Conservation (phyloP, 805 yeast species). For the Clavispora asparagi region DNA sequence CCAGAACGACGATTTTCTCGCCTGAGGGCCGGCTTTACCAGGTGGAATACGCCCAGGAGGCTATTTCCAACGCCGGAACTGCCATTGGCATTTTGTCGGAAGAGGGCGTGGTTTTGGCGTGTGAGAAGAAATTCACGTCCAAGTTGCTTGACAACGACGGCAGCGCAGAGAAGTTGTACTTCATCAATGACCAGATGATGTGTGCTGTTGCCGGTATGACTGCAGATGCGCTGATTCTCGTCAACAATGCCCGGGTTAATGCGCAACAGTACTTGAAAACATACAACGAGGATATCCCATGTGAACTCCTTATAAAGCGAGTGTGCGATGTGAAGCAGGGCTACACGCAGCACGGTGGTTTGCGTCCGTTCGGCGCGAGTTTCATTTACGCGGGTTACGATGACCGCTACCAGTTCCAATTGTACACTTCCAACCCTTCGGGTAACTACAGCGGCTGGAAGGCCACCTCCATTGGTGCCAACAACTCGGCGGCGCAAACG, state of each 20-base stretch:
- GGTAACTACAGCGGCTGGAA: constrained; percentile 99
- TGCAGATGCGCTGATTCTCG: constrained; percentile 90
- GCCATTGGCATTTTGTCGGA: constrained; percentile 71
- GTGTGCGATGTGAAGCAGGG: constrained; percentile 95
- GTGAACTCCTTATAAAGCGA: constrained; percentile 80
- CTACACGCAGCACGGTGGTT: constrained; percentile 97
- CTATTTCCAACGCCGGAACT: constrained; percentile 78
- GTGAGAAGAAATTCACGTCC: constrained; percentile 92
- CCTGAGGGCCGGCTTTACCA: constrained; percentile 98
- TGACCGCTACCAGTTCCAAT: constrained; percentile 81
- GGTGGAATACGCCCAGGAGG: constrained; percentile 94
- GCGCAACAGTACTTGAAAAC: constrained; percentile 84
- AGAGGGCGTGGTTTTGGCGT: constrained; percentile 92
- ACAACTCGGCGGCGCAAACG: constrained; percentile 94
- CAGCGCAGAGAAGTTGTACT: constrained; percentile 87
- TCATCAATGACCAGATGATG: constrained; percentile 70
- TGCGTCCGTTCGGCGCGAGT: constrained; percentile 97
- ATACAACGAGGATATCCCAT: constrained; percentile 91
- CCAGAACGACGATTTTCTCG: constrained; percentile 96
- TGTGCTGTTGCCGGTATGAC: constrained; percentile 98
- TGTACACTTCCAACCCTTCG: constrained; percentile 93
- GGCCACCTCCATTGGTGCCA: constrained; percentile 95
- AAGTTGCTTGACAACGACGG: constrained; percentile 92
- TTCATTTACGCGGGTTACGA: constrained; percentile 96
- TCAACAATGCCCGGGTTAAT: constrained; percentile 75